Percentiles rank a stretch among this genome's conserved stretches.
These are phyloP conservation scores for Russula earlei DNA, from an alignment of 768 basidiomycete species.

Conservation along the genomic window DNA sequence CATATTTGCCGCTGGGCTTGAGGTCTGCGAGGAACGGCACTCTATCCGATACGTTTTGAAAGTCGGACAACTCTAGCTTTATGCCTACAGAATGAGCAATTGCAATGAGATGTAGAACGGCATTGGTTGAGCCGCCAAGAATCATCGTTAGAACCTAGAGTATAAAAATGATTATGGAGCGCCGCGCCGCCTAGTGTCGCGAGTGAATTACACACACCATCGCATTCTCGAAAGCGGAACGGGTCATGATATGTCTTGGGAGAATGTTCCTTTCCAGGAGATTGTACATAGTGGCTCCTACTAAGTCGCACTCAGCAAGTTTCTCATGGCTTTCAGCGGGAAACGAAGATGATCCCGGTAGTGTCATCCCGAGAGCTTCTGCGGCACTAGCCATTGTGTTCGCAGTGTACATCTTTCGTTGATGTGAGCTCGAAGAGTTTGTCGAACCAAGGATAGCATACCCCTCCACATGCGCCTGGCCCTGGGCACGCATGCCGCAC, in stretches of 20 bases:
- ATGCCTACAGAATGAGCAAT: constrained; percentile 95
- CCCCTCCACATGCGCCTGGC: constrained; percentile 94
- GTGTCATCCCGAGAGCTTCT: constrained; percentile 92
- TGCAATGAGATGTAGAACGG: constrained; percentile 93
- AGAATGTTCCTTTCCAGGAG: constrained; percentile 87
- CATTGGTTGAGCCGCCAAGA: constrained; percentile 96
- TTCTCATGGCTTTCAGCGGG: constrained; percentile 92
- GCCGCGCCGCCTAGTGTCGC: neutral
- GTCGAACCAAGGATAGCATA: constrained; percentile 27
- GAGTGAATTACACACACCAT: constrained; percentile 47
- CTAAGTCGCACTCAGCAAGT: constrained; percentile 65
- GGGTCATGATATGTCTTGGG: constrained; percentile 95
- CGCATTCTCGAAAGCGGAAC: constrained; percentile 94
- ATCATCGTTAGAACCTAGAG: constrained; percentile 90
- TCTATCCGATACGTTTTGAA: constrained; percentile 88
- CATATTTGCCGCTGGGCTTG: constrained; percentile 96
- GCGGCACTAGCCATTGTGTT: constrained; percentile 98
- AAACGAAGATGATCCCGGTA: constrained; percentile 95
- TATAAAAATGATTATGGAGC: neutral
- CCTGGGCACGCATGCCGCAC: constrained; percentile 95
- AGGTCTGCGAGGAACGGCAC: constrained; percentile 93
- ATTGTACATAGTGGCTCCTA: constrained; percentile 78
- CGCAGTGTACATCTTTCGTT: constrained; percentile 84
- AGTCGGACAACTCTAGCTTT: constrained; percentile 80
- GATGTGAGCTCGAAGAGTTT: constrained; percentile 4